These are phyloP conservation scores for Colletotrichum limetticola DNA, from an alignment of 2,329 filamentous ascomycete species.

Conservation along the genomic window DNA sequence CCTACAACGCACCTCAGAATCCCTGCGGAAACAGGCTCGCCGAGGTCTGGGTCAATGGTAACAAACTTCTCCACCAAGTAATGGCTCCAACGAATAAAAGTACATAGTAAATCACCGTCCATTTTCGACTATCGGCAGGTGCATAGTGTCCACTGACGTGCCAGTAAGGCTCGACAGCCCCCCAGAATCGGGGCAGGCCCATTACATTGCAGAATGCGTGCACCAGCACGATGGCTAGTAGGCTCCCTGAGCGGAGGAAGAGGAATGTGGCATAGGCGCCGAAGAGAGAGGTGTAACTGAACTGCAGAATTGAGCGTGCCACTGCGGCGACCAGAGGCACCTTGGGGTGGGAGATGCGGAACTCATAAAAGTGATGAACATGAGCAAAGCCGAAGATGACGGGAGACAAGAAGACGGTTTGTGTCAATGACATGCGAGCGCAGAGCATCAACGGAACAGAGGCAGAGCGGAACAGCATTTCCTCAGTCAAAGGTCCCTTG, in stretches of 20 bases:
- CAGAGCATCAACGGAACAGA: conserved; percentile 85
- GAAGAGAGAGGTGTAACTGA: conserved; percentile 91
- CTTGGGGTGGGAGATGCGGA: conserved; percentile 81
- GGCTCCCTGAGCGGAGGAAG: conserved; percentile 84
- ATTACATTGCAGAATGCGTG: conserved; percentile 95
- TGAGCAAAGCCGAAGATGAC: conserved; percentile 94
- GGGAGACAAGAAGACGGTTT: conserved; percentile 83
- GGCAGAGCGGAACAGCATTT: conserved; percentile 90
- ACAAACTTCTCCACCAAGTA: conserved; percentile 77
- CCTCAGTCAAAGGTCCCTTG: conserved; percentile 90
- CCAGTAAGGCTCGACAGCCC: conserved; percentile 71
- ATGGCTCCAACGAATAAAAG: conserved; percentile 78
- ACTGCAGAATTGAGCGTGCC: conserved; percentile 81
- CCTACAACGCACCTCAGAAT: background rate
- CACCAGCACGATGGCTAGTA: conserved; percentile 78
- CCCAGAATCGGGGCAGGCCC: conserved; percentile 89
- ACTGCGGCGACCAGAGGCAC: conserved; percentile 72
- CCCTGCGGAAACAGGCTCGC: conserved; percentile 54
- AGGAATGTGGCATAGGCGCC: conserved; percentile 93
- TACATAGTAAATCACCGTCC: conserved; percentile 84
- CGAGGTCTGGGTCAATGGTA: conserved; percentile 74
- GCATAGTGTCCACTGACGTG: conserved; percentile 33
- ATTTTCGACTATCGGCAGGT: conserved; percentile 48
- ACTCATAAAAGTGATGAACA: conserved; percentile 96
- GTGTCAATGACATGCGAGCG: conserved; percentile 64